phyloP scores from a whole-genome alignment of 352 stramenopile genomes.

The Discostella stelligera region DNA sequence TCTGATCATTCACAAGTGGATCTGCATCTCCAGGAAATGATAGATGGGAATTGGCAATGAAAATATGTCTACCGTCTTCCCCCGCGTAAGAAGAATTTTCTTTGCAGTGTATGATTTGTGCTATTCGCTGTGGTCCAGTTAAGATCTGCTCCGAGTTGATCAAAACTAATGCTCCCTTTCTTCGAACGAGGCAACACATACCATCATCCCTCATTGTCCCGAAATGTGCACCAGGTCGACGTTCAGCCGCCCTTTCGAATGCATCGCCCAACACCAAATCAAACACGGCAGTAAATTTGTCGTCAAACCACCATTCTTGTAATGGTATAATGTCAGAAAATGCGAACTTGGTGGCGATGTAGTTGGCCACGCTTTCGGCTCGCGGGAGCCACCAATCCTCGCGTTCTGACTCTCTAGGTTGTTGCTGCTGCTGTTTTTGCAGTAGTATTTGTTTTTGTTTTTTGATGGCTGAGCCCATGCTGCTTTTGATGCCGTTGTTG shows the following conservation, averaged over 20 bases:
- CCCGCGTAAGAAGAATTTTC: conserved; percentile 10
- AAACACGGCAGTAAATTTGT: conserved; percentile 39
- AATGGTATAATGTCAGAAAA: conserved; percentile 44
- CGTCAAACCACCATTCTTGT: conserved; percentile 55
- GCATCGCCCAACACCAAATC: conserved; percentile 23
- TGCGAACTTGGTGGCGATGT: conserved; percentile 36
- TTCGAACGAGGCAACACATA: conserved; percentile 41
- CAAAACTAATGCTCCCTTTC: conserved; percentile 36
- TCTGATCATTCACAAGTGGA: conserved; percentile 27
- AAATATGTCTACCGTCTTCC: conserved; percentile 17
- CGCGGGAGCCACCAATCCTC: conserved; percentile 44
- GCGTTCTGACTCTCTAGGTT: conserved; percentile 42
- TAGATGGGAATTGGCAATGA: conserved; percentile 48
- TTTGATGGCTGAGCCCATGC: not conserved
- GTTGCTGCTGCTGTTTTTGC: not conserved
- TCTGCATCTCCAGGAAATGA: conserved; percentile 40
- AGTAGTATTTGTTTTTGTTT: not conserved
- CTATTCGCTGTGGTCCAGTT: conserved; percentile 46
- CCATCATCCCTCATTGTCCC: conserved; percentile 41
- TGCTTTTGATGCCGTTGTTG: conserved; percentile 2
- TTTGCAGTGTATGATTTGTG: conserved; percentile 46
- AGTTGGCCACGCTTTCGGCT: conserved; percentile 30
- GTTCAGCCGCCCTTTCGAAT: conserved; percentile 39
- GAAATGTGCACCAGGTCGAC: conserved; percentile 20
- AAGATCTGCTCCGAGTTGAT: conserved; percentile 23